A percentile compares a stretch with the other conserved stretches of the same genome.
Evolutionary conservation across 345 rosid genomes (phyloP).

Genomic region (Nasturtium officinale): DNA sequence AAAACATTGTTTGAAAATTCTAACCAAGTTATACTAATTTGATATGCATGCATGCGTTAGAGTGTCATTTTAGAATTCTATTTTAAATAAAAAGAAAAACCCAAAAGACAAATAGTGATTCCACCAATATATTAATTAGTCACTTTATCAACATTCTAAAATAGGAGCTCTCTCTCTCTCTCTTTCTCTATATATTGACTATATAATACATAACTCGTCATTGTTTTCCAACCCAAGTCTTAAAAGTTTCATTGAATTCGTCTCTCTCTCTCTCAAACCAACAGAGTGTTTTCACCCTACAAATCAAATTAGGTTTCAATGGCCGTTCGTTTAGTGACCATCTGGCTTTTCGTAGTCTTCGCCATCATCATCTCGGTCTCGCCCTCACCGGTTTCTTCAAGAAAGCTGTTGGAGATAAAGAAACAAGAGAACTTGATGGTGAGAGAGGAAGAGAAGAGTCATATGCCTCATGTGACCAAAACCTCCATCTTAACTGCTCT

Average conservation of each 20-base stretch:
- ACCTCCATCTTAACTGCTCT: conserved; percentile 48
- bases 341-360: conserved; percentile 38
- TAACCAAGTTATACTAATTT: conserved; percentile 7
- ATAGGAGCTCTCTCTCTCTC: conserved; percentile 8
- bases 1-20: conserved; percentile 30
- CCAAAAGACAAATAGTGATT: conserved; percentile 29
- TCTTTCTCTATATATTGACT: conserved; percentile 24
- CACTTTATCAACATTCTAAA: conserved; percentile 29
- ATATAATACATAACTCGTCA: conserved; percentile 22
- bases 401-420: conserved; percentile 48
- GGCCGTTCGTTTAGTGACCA: conserved; percentile 49
- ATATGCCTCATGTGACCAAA: conserved; percentile 46
- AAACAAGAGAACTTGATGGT: conserved; percentile 26
- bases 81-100: neutral
- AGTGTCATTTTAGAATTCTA: conserved; percentile 24
- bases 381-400: conserved; percentile 46
- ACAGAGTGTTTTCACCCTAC: neutral
- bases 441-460: conserved; percentile 42
- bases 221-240: conserved; percentile 15
- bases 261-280: conserved; percentile 15
- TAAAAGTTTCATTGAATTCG: neutral
- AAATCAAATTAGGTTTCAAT: conserved; percentile 38
- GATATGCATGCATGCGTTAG: conserved; percentile 39
- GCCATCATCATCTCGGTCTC: conserved; percentile 42
- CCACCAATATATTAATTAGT: conserved; percentile 26